These are phyloP conservation scores for Neurospora sp. DNA, from an alignment of 495 filamentous ascomycete genomes.

Conservation along the genomic window DNA sequence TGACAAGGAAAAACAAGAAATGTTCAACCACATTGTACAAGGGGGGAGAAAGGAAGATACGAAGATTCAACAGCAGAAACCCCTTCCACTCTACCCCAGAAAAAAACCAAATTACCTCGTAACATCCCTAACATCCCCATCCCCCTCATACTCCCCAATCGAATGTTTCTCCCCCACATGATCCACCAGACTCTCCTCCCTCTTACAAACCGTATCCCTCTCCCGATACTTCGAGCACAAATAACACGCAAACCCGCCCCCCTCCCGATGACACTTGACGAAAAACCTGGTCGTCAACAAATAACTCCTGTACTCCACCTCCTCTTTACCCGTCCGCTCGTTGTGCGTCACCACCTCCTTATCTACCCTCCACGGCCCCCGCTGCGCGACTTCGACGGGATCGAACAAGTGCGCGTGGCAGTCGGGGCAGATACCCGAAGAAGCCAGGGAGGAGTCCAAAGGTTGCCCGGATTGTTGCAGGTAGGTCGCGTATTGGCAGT, in stretches of 20 bases:
- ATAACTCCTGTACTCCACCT: constrained; percentile 15
- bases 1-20: background rate
- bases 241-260: constrained; percentile 21
- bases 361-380: constrained; percentile 20
- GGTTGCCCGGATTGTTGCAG: constrained; percentile 12
- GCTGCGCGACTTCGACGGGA: background rate
- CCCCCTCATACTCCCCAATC: constrained; percentile 18
- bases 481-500: constrained; percentile 19
- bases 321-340: constrained; percentile 1
- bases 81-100: background rate
- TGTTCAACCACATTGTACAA: background rate
- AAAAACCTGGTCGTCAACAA: constrained; percentile 23
- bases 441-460: constrained; percentile 1
- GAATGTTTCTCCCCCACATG: constrained; percentile 21
- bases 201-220: constrained; percentile 19
- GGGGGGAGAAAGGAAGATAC: background rate
- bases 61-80: background rate
- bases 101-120: background rate
- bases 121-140: constrained; percentile 21
- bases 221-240: constrained; percentile 18
- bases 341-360: constrained; percentile 14
- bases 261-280: constrained; percentile 26
- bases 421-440: constrained; percentile 7
- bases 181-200: constrained; percentile 18
- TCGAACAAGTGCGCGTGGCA: constrained; percentile 10